A percentile compares a stretch with the other conserved stretches of the same genome.
Conservation (phyloP, 2,329 filamentous ascomycete species). For the Knoxdaviesia proteae region DNA sequence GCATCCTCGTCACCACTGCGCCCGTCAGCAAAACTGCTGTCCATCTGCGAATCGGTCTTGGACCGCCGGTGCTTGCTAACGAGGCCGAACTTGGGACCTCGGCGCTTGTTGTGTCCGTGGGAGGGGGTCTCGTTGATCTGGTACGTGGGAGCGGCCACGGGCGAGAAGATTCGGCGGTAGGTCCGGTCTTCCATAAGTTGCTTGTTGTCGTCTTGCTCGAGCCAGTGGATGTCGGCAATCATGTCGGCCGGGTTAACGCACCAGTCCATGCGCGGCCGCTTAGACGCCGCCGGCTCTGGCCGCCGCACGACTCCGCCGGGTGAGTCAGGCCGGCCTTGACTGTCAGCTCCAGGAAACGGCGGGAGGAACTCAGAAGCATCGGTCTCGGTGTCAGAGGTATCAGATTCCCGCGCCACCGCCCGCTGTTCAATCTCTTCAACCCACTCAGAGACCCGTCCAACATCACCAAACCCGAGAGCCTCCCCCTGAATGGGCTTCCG, state of each 20-base stretch:
- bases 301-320: slow-evolving; percentile 14
- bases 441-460: slow-evolving; percentile 53
- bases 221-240: slow-evolving; percentile 77
- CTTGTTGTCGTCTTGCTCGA: slow-evolving; percentile 67
- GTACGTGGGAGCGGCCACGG: slow-evolving; percentile 2
- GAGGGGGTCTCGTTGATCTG: background rate
- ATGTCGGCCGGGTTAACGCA: slow-evolving; percentile 64
- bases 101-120: background rate
- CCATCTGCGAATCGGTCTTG: no score
- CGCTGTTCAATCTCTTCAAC: slow-evolving; percentile 40
- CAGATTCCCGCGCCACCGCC: slow-evolving; percentile 3
- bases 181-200: slow-evolving; percentile 59
- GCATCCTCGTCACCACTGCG: slow-evolving; percentile 1
- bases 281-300: slow-evolving; percentile 21
- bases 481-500: slow-evolving; percentile 54
- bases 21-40: no score
- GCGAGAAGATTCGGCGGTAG: slow-evolving; percentile 48
- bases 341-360: slow-evolving; percentile 21
- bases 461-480: slow-evolving; percentile 55
- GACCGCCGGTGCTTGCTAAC: background rate
- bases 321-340: no score
- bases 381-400: slow-evolving; percentile 9
- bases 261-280: slow-evolving; percentile 66
- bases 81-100: background rate
- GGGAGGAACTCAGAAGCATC: slow-evolving; percentile 14